Conservation (phyloP, 805 yeast species). For the Zygosaccharomyces pseudorouxii region DNA sequence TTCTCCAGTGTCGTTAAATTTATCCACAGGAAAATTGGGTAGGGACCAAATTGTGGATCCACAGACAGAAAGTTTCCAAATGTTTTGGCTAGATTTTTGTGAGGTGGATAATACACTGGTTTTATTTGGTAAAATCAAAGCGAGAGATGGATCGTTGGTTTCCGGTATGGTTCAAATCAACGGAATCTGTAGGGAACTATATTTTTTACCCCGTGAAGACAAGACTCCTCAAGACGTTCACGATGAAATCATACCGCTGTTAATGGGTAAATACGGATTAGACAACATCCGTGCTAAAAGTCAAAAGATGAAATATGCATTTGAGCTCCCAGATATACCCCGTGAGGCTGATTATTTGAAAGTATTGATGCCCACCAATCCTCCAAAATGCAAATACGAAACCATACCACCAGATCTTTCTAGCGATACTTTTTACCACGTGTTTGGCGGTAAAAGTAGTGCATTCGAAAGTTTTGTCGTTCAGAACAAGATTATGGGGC, state of each 20-base stretch:
- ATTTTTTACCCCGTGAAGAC: slow-evolving; percentile 66
- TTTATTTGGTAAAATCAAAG: slow-evolving; percentile 74
- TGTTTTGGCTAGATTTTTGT: slow-evolving; percentile 88
- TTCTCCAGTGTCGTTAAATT: slow-evolving; percentile 10
- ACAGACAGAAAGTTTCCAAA: slow-evolving; percentile 49
- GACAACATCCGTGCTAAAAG: slow-evolving; percentile 64
- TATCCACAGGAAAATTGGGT: slow-evolving; percentile 18
- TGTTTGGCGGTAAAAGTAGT: slow-evolving; percentile 71
- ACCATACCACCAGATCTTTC: slow-evolving; percentile 57
- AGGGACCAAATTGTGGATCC: slow-evolving; percentile 36
- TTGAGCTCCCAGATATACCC: slow-evolving; percentile 79
- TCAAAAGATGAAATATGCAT: slow-evolving; percentile 75
- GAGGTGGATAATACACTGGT: slow-evolving; percentile 68
- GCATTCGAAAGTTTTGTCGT: slow-evolving; percentile 83
- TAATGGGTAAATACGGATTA: slow-evolving; percentile 59
- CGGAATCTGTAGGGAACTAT: slow-evolving; percentile 66
- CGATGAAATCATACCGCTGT: slow-evolving; percentile 66
- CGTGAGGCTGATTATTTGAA: slow-evolving; percentile 71
- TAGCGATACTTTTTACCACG: slow-evolving; percentile 72
- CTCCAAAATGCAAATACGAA: slow-evolving; percentile 48
- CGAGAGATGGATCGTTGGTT: slow-evolving; percentile 53
- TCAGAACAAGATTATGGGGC: slow-evolving; percentile 87
- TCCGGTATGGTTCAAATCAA: slow-evolving; percentile 75
- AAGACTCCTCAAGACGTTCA: slow-evolving; percentile 62
- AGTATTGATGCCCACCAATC: slow-evolving; percentile 67